These are phyloP conservation scores for Teratosphaeria epicoccoides DNA, from an alignment of 2,329 filamentous ascomycete genomes.

Conservation along the genomic window DNA sequence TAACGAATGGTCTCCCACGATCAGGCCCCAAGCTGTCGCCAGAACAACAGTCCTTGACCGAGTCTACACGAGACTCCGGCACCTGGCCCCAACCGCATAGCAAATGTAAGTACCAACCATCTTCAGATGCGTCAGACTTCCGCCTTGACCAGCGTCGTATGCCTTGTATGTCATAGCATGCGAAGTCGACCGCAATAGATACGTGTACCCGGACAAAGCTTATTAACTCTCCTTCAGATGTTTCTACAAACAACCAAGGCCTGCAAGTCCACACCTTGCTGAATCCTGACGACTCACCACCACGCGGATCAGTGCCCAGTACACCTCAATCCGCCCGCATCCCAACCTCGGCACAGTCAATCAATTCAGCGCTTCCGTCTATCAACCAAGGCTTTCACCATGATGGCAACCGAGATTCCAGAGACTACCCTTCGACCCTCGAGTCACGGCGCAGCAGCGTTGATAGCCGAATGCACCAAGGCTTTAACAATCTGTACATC, in stretches of 20 bases:
- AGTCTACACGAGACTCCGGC: constrained; percentile 27
- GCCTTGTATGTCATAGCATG: neutral
- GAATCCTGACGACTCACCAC: constrained; percentile 40
- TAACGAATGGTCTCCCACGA: constrained; percentile 27
- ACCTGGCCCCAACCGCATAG: constrained; percentile 27
- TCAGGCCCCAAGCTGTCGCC: constrained; percentile 19
- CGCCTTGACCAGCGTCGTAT: neutral
- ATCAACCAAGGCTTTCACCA: constrained; percentile 45
- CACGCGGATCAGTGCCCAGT: constrained; percentile 32
- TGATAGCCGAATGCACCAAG: constrained; percentile 66
- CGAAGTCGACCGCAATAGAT: neutral
- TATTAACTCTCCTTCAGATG: constrained; percentile 15
- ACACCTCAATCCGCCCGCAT: constrained; percentile 33
- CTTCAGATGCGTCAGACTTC: neutral
- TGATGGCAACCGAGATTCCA: constrained; percentile 18
- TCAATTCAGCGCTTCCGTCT: constrained; percentile 37
- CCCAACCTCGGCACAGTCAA: constrained; percentile 25
- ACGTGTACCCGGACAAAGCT: too few relatives aligned
- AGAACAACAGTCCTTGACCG: constrained; percentile 20
- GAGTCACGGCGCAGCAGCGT: constrained; percentile 65
- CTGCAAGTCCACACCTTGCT: constrained; percentile 41
- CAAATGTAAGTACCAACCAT: constrained; percentile 24
- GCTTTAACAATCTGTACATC: constrained; percentile 58
- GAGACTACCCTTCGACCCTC: constrained; percentile 39
- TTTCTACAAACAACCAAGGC: constrained; percentile 34